These are phyloP conservation scores for Plasmopara muralis DNA, from an alignment of 352 stramenopile genomes.

Conservation along the genomic window DNA sequence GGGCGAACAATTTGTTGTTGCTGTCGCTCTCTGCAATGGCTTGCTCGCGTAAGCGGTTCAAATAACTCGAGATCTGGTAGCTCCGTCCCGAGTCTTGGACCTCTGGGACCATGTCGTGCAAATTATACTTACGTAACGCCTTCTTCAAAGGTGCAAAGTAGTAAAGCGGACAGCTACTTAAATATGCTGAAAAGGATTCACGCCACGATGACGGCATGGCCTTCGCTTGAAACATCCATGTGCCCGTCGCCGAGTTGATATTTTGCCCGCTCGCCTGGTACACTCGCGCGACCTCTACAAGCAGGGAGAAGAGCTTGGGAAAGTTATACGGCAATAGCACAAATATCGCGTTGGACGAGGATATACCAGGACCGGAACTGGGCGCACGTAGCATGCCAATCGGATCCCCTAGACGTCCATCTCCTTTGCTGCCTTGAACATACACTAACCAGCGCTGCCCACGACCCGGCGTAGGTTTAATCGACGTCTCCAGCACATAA, in stretches of 20 bases:
- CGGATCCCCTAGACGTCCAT: constrained; percentile 71
- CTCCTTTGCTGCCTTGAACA: constrained; percentile 70
- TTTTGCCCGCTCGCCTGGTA: constrained; percentile 77
- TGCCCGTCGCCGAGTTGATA: constrained; percentile 49
- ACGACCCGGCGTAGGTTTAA: constrained; percentile 54
- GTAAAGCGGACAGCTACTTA: constrained; percentile 68
- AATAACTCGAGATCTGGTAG: constrained; percentile 76
- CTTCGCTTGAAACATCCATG: constrained; percentile 85
- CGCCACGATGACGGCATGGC: constrained; percentile 83
- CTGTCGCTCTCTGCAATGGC: constrained; percentile 66
- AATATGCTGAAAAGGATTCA: constrained; percentile 74
- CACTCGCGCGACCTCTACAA: constrained; percentile 76
- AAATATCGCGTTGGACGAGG: constrained; percentile 45
- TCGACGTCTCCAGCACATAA: constrained; percentile 55
- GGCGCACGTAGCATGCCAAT: constrained; percentile 66
- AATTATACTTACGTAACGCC: constrained; percentile 78
- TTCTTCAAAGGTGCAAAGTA: constrained; percentile 82
- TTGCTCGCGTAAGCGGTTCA: constrained; percentile 69
- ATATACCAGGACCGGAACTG: constrained; percentile 21
- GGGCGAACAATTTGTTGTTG: constrained; percentile 72
- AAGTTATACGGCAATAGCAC: constrained; percentile 88
- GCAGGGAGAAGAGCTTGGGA: constrained; percentile 66
- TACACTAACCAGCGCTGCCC: constrained; percentile 82
- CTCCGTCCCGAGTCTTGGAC: constrained; percentile 74
- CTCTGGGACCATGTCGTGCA: constrained; percentile 83